Evolutionary conservation across 306 rosid species (phyloP).

Genomic region (Cucurbita pepo): DNA sequence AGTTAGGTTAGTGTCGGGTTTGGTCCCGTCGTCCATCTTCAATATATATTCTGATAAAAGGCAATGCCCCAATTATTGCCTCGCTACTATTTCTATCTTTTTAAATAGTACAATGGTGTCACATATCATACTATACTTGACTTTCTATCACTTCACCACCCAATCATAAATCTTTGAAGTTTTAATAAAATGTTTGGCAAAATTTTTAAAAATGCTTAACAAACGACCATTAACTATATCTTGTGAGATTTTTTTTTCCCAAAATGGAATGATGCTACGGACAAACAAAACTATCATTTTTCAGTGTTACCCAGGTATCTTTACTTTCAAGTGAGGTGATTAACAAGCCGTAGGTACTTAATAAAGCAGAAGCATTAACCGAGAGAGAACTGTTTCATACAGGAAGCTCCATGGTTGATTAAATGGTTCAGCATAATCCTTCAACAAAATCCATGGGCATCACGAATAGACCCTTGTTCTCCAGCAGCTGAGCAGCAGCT

Average conservation of each 20-base stretch:
- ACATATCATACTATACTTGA: not conserved
- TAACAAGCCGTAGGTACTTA: not conserved
- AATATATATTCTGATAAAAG: not conserved
- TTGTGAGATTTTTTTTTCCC: no score
- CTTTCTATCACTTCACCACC: not conserved
- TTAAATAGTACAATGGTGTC: not conserved
- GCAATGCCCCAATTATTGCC: not conserved
- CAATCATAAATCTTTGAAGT: not conserved
- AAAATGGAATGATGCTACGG: not conserved
- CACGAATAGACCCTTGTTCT: constrained; percentile 52
- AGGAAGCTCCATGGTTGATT: not conserved
- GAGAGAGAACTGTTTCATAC: not conserved
- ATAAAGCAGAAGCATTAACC: not conserved
- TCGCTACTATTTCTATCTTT: not conserved
- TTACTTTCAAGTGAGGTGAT: not conserved
- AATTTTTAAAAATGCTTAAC: not conserved
- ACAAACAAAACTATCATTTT: not conserved
- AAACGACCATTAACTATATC: no score
- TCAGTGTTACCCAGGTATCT: not conserved
- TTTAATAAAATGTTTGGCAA: no score
- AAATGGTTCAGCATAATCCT: constrained; percentile 18
- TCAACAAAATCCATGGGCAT: constrained; percentile 41
- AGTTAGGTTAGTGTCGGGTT: not conserved
- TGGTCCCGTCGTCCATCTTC: not conserved
- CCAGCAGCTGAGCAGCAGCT: constrained; percentile 50